phyloP scores from a whole-genome alignment of 202 grass and related monocot species.

The Elaeis oleifera region DNA sequence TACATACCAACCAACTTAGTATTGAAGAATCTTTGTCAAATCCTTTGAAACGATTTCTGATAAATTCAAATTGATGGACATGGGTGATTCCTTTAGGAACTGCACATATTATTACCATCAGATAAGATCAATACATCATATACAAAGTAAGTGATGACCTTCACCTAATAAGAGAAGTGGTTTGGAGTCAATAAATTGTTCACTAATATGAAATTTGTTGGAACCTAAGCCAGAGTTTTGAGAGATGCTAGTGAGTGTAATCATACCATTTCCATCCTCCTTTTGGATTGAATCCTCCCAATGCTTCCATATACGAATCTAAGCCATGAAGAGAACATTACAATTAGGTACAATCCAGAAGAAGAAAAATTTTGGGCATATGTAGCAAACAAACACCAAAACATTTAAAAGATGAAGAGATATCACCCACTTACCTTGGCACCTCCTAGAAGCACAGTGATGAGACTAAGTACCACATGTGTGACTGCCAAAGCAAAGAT shows the following conservation, averaged over 20 bases:
- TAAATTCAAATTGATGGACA: conserved; percentile 58
- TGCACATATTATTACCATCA: conserved; percentile 21
- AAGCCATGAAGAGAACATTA: neutral
- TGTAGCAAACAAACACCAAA: neutral
- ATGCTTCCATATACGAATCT: conserved; percentile 60
- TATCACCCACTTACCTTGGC: conserved; percentile 33
- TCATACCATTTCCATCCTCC: conserved; percentile 24
- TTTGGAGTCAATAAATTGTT: too few relatives aligned
- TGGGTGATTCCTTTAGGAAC: conserved; percentile 34
- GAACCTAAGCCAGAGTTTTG: too few relatives aligned
- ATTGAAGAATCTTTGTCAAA: conserved; percentile 34
- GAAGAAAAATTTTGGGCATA: conserved; percentile 4
- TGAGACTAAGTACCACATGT: conserved; percentile 65
- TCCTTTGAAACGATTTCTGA: conserved; percentile 42
- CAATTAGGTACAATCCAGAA: too few relatives aligned
- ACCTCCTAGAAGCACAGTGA: conserved; percentile 57
- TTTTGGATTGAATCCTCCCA: conserved; percentile 66
- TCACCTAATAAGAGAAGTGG: too few relatives aligned
- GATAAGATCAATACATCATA: too few relatives aligned
- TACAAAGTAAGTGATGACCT: too few relatives aligned
- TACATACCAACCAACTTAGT: conserved; percentile 54
- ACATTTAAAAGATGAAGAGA: too few relatives aligned
- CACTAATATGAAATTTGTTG: too few relatives aligned
- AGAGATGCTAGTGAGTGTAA: neutral
- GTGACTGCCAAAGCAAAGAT: conserved; percentile 67